These are phyloP conservation scores for Prototheca cutis DNA, from an alignment of 163 green algal species.

Conservation along the genomic window DNA sequence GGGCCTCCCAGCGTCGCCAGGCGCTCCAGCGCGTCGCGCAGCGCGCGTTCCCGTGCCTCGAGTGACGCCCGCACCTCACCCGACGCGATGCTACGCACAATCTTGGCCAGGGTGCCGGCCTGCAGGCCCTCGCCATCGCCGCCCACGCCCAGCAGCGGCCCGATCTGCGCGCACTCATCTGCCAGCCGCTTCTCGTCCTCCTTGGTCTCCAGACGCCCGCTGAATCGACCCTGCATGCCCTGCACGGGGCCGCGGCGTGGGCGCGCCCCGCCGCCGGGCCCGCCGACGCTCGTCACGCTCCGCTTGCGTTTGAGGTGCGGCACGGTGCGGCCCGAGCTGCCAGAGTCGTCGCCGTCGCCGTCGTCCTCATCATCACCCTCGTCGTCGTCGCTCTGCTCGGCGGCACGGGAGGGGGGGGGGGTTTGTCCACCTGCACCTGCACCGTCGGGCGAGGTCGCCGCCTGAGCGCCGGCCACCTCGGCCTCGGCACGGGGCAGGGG, in stretches of 20 bases:
- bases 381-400: conserved; percentile 10
- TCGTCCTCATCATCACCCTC: conserved; percentile 15
- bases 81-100: conserved; percentile 67
- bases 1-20: conserved; percentile 12
- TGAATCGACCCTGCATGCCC: conserved; percentile 60
- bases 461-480: no score
- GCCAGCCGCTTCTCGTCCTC: conserved; percentile 67
- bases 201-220: conserved; percentile 70
- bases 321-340: conserved; percentile 22
- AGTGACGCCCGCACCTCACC: conserved; percentile 53
- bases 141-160: conserved; percentile 54
- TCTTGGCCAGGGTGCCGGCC: conserved; percentile 70
- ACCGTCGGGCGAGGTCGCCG: no score
- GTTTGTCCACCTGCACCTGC: no score
- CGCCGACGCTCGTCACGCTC: no score
- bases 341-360: conserved; percentile 14
- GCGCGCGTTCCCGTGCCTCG: conserved; percentile 18
- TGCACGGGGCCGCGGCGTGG: conserved; percentile 7
- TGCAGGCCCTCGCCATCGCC: conserved; percentile 49
- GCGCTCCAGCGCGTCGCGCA: conserved; percentile 21
- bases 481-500: no score
- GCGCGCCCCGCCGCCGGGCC: no score
- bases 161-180: conserved; percentile 69
- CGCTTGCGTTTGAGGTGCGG: conserved; percentile 12
- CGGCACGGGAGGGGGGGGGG: background rate